phyloP scores from a whole-genome alignment of 169 alveolate genomes.

The Cryptosporidium felis region DNA sequence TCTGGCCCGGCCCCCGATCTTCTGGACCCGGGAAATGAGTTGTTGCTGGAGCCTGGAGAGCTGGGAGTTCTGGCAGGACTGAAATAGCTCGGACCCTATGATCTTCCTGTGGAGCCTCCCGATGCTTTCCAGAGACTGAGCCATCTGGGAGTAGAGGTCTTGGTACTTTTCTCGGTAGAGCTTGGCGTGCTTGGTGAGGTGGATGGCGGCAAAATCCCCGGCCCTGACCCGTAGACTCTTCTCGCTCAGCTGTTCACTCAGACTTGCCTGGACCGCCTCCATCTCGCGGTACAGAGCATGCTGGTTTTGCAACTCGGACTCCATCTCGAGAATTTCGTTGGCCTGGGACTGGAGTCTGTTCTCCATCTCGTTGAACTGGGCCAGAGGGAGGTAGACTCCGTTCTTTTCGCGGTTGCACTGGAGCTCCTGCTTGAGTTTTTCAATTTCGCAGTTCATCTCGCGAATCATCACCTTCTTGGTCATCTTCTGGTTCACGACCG shows the following conservation, averaged over 20 bases:
- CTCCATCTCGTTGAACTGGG: slow-evolving; percentile 63
- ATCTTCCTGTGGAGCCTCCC: slow-evolving; percentile 46
- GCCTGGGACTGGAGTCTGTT: slow-evolving; percentile 47
- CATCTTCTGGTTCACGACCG: slow-evolving; percentile 89
- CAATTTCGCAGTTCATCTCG: slow-evolving; percentile 78
- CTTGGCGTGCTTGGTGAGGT: slow-evolving; percentile 28
- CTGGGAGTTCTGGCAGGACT: slow-evolving; percentile 5
- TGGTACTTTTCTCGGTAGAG: slow-evolving; percentile 38
- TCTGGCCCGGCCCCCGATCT: neutral
- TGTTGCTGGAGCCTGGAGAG: slow-evolving; percentile 8
- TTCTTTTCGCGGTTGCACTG: slow-evolving; percentile 76
- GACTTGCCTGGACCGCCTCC: neutral
- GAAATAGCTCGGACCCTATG: slow-evolving; percentile 14
- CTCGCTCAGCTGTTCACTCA: slow-evolving; percentile 29
- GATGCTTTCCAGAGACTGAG: slow-evolving; percentile 21
- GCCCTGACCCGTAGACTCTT: slow-evolving; percentile 27
- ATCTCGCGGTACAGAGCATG: slow-evolving; percentile 3
- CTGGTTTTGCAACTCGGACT: slow-evolving; percentile 53
- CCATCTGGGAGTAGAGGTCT: slow-evolving; percentile 1
- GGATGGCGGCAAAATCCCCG: slow-evolving; percentile 39
- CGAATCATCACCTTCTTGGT: slow-evolving; percentile 84
- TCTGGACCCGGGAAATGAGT: neutral
- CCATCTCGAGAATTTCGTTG: slow-evolving; percentile 48
- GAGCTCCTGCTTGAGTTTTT: slow-evolving; percentile 75
- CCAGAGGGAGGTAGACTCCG: slow-evolving; percentile 74